These are phyloP conservation scores for Beta lomatogona DNA, from an alignment of 179 eudicot genomes.

Conservation along the genomic window DNA sequence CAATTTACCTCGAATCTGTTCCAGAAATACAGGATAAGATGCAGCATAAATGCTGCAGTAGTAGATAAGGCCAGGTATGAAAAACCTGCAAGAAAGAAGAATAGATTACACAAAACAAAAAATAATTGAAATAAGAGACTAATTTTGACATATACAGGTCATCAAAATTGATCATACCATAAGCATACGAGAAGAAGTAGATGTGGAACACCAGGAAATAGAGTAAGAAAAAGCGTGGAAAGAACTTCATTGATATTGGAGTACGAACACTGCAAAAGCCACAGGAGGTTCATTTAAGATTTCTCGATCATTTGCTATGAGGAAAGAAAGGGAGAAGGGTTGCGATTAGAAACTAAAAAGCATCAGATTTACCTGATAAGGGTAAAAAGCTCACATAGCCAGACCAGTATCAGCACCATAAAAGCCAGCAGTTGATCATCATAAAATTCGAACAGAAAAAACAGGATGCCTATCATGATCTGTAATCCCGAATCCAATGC, in stretches of 20 bases:
- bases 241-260: conserved; percentile 97
- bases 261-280: conserved; percentile 87
- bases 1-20: conserved; percentile 80
- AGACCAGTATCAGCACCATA: conserved; percentile 95
- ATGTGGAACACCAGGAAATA: conserved; percentile 96
- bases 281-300: conserved; percentile 4
- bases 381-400: conserved; percentile 96
- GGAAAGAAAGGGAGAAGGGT: conserved; percentile 3
- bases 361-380: conserved; percentile 71
- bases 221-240: conserved; percentile 97
- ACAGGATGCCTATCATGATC: conserved; percentile 98
- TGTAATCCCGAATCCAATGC: conserved; percentile 40
- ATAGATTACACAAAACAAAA: neutral
- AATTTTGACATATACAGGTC: conserved; percentile 14
- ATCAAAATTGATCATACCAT: conserved; percentile 53
- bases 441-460: conserved; percentile 94
- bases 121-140: neutral
- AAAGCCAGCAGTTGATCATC: conserved; percentile 97
- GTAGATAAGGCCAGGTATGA: conserved; percentile 92
- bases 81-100: conserved; percentile 51
- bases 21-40: conserved; percentile 95
- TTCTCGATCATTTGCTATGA: neutral
- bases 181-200: conserved; percentile 88
- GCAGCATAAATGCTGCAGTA: conserved; percentile 95
- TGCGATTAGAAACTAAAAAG: conserved; percentile 10